A percentile compares a stretch with the other conserved stretches of the same genome.
These are phyloP conservation scores for Nasturtium officinale DNA, from an alignment of 345 rosid species.

Conservation along the genomic window DNA sequence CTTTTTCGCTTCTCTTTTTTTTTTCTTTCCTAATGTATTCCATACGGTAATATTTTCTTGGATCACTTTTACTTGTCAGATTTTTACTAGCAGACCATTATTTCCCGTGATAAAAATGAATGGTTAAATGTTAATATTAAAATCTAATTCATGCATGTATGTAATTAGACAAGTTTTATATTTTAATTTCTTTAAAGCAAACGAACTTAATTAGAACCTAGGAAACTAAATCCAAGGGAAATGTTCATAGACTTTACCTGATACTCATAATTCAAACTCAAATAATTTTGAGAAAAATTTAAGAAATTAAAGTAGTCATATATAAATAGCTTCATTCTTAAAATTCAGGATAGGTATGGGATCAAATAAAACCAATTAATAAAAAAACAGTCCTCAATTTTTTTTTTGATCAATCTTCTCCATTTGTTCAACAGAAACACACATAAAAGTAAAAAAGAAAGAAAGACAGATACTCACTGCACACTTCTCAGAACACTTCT, in stretches of 20 bases:
- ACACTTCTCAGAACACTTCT: constrained; percentile 36
- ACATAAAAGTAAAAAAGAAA: constrained; percentile 36
- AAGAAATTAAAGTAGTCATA: neutral
- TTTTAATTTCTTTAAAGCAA: neutral
- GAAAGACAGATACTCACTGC: constrained; percentile 40
- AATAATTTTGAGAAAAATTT: neutral
- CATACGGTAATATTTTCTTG: neutral
- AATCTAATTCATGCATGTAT: neutral
- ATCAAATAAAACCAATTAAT: neutral
- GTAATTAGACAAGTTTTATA: neutral
- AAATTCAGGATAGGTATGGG: neutral
- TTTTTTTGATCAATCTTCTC: constrained; percentile 20
- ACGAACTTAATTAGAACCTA: neutral
- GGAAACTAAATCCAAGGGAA: neutral
- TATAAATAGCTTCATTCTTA: neutral
- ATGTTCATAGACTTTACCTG: neutral
- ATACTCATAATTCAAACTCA: constrained; percentile 2
- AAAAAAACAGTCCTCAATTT: constrained; percentile 27
- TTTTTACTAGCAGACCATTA: constrained; percentile 8
- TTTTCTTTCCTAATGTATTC: neutral
- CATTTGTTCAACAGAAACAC: constrained; percentile 39
- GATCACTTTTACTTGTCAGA: constrained; percentile 18
- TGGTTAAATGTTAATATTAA: neutral
- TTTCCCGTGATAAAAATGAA: constrained; percentile 49
- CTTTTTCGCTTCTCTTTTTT: neutral